Conservation (phyloP, 2,329 filamentous ascomycete species). For the Exserohilum turcica region DNA sequence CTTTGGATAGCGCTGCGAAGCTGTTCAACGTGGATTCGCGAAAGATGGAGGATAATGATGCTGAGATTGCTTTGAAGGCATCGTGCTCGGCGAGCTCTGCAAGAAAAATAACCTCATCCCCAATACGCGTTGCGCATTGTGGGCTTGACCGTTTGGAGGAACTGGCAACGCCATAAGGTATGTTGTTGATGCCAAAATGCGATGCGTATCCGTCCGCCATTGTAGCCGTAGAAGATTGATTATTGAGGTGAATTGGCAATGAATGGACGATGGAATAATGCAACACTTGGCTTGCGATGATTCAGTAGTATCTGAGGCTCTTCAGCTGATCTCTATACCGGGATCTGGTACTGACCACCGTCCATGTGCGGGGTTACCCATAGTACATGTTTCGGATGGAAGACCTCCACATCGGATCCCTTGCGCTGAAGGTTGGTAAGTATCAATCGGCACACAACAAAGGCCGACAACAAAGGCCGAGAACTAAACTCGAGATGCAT, state of each 20-base stretch:
- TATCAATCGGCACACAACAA: constrained; percentile 3
- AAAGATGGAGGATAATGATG: constrained; percentile 35
- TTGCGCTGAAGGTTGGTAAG: not conserved
- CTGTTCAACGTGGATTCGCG: constrained; percentile 51
- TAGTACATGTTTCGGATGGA: constrained; percentile 10
- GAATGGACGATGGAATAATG: not conserved
- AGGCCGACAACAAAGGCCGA: no score
- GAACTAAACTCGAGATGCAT: not conserved
- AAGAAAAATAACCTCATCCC: constrained; percentile 60
- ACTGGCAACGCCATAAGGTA: constrained; percentile 40
- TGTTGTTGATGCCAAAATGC: constrained; percentile 40
- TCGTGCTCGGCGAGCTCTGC: constrained; percentile 47
- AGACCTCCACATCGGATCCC: constrained; percentile 20
- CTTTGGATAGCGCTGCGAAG: constrained; percentile 55
- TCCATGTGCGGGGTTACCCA: not conserved
- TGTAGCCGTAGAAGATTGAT: not conserved
- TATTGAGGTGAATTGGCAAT: not conserved
- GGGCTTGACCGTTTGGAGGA: constrained; percentile 34
- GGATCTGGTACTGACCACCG: not conserved
- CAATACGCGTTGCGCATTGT: constrained; percentile 58
- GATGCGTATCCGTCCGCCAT: constrained; percentile 32
- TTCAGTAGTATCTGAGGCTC: not conserved
- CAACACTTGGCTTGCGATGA: not conserved
- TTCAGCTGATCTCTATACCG: not conserved
- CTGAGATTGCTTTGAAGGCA: constrained; percentile 32